Evolutionary conservation across 257 asterid genomes (phyloP).

Genomic region (Gentiana macrophylla): DNA sequence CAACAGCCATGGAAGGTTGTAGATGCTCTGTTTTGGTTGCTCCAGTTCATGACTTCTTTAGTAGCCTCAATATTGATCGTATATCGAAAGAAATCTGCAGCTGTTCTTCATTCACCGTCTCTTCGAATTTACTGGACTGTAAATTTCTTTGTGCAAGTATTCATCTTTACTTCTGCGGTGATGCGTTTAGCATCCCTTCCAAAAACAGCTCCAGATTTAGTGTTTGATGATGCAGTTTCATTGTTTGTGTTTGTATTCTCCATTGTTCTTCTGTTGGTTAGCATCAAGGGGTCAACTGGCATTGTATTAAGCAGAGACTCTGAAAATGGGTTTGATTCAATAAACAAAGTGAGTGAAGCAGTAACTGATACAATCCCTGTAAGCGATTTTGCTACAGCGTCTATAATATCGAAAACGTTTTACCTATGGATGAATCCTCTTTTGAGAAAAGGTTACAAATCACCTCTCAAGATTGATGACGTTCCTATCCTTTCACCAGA

Average conservation of each 20-base stretch:
- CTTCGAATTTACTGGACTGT: constrained; percentile 10
- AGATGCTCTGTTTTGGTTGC: constrained; percentile 19
- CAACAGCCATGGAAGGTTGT: constrained; percentile 33
- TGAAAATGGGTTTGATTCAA: constrained; percentile 20
- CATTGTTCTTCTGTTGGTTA: too few species aligned
- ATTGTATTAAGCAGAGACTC: constrained; percentile 17
- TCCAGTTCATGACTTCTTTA: too few species aligned
- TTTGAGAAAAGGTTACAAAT: constrained; percentile 4
- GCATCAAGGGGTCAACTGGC: constrained; percentile 56
- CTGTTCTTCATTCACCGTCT: constrained; percentile 43
- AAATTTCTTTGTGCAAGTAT: constrained; percentile 35
- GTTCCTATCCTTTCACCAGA: constrained; percentile 72
- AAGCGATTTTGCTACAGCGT: constrained; percentile 68
- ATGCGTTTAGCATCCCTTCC: constrained; percentile 14
- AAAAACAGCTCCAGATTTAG: constrained; percentile 28
- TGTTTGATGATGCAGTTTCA: constrained; percentile 43
- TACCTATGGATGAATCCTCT: constrained; percentile 94
- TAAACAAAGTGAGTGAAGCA: constrained; percentile 21
- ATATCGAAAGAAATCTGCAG: constrained; percentile 17
- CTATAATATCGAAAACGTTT: constrained; percentile 55
- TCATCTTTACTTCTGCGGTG: constrained; percentile 25
- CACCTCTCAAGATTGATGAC: constrained; percentile 13
- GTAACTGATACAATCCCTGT: constrained; percentile 35
- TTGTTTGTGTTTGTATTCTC: too few species aligned
- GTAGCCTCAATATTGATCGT: too few species aligned